Evolutionary conservation across 768 basidiomycete genomes (phyloP), one percentile per base, ranked within the genome.

Genomic region (Naganishia vaughanmartiniae): DNA sequence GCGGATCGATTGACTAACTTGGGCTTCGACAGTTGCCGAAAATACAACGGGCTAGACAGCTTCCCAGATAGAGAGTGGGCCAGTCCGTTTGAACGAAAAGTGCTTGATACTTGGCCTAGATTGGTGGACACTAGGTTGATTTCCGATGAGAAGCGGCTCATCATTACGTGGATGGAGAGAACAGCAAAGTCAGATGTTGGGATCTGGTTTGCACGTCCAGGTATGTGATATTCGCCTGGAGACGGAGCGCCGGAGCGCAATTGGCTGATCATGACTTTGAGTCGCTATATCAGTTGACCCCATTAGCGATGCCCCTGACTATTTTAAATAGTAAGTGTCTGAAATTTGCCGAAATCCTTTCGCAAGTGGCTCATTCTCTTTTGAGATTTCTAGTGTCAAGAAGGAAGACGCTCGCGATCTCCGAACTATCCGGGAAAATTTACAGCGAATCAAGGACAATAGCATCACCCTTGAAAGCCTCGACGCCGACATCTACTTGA

Each of bases 211-310:
- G 45, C 31, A 15, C 51, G 65, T 75, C 28, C 73, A 65, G 58
- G 72, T 77, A 51, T 65, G 70, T 69, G 17, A 30, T 17, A 45
- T n/a, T 19, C 33, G 33, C 15, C 19, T 45, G 2, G 21, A 28
- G 30, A 4, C 28, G 46, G 70, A 33, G 54, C 10, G 63, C 39
- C 70, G 10, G 31, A 60, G 14, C 31, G 36, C n/a, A 46, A 6
- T 58, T 19, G 17, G 58, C 12, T 30, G 30, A 39, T 46, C 58
- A 34, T 10, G 1, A 1, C 17, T 0, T 60, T 92, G 91, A 83
- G 88, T 87, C 57, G 88, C 89, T 67, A 89, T n/a, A n/a, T n/a
- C 91, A 51, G 92, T 97, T n/a, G 93, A 97, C 81, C 93, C 94
- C 2, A 85, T 91, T 24, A 81, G 84, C 2, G 83, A 94, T 39